These are phyloP conservation scores for Chrysanthemum makinoi DNA, from an alignment of 129 eudicot genomes.

Conservation along the genomic window DNA sequence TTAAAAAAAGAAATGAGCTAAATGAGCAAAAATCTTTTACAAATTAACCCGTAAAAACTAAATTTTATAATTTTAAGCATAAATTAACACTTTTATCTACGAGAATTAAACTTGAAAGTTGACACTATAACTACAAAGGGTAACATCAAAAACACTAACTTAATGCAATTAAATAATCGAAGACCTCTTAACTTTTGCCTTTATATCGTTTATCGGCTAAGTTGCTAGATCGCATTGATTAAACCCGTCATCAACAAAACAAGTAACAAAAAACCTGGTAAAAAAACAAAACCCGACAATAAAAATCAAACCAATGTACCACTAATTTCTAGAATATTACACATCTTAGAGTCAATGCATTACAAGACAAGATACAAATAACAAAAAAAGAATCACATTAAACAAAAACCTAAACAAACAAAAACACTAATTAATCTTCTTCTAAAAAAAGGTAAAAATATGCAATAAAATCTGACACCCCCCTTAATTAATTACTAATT, in stretches of 20 bases:
- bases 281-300: background rate
- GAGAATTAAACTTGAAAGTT: no score
- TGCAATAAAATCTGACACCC: conserved; percentile 14
- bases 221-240: no score
- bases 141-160: no score
- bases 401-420: conserved; percentile 12
- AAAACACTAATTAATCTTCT: background rate
- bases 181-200: background rate
- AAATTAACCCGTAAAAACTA: no score
- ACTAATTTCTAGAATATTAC: conserved; percentile 16
- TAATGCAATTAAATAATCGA: no score
- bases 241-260: conserved; percentile 10
- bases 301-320: conserved; percentile 2
- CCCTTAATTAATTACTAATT: conserved; percentile 14
- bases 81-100: no score
- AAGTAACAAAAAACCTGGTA: conserved; percentile 2
- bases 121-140: no score
- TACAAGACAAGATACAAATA: conserved; percentile 33
- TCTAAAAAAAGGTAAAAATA: background rate
- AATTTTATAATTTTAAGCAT: no score
- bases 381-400: conserved; percentile 14
- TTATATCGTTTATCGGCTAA: background rate
- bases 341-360: conserved; percentile 30
- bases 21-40: no score
- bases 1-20: no score